Base-by-base conservation (phyloP, 176 grass and related monocot genomes). In the Phragmites australis region DNA sequence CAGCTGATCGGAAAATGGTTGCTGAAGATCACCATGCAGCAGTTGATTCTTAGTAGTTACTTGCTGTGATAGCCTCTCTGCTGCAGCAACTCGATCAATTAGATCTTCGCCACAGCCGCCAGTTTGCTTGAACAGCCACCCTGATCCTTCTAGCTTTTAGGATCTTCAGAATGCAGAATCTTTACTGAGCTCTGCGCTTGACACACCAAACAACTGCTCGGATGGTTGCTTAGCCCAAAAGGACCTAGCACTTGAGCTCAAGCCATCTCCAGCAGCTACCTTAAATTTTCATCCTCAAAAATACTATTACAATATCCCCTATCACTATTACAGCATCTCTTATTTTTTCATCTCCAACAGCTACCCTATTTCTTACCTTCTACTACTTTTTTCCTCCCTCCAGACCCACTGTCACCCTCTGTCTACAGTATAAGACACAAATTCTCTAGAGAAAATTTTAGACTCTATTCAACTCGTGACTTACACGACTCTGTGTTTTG, bases 201-300 rank as follows among this genome's bases (percentile, higher is more conserved):
- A 72, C 55, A 96, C 63, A 61, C 92, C 88, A 44, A 96, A 99
- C 66, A 96, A 76, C 62, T 99, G 93, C 65, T 93, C 93, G 84
- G 86, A 91, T 32, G 97, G 97, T 84, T 99, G 97, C 74, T 84
- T 94, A 81, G 89, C 92, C 93, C 93, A 99, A 74, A 99, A 84
- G 62, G 96, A 98, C 85, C 82, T 93, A 56, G 72, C 60, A 53
- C 83, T 86, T 13, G 90, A 79, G 75, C 45, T 96, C 63, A 86
- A 80, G 62, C 82, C n/a, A n/a, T n/a, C n/a, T n/a, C n/a, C n/a
- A n/a, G n/a, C n/a, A n/a, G n/a, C n/a, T n/a, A n/a, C n/a, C n/a
- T n/a, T n/a, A n/a, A n/a, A n/a, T n/a, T n/a, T n/a, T n/a, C n/a
- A n/a, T n/a, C n/a, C n/a, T n/a, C n/a, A n/a, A n/a, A n/a, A n/a